Conservation (phyloP, 2,329 filamentous ascomycete genomes). For the Penicillium sp. region DNA sequence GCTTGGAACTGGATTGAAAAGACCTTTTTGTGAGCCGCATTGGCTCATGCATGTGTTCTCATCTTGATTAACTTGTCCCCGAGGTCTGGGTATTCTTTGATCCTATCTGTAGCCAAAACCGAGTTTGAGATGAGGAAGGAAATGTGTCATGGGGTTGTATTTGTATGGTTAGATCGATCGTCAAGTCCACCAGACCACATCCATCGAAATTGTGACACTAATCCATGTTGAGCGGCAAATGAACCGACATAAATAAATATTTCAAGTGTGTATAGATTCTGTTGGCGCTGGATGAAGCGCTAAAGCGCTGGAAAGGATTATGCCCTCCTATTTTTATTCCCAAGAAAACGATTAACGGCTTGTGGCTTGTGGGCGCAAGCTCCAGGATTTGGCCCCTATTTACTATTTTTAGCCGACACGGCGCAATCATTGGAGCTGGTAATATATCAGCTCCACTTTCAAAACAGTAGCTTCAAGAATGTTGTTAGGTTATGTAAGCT, state of each 20-base stretch:
- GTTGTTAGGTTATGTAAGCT: conserved; percentile 4
- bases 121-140: not conserved
- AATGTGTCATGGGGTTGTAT: not conserved
- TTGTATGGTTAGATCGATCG: not conserved
- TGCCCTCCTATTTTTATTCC: not conserved
- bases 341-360: not conserved
- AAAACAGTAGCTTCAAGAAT: conserved; percentile 6
- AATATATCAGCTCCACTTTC: conserved; percentile 6
- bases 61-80: not conserved
- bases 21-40: not conserved
- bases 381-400: not conserved
- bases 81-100: not conserved
- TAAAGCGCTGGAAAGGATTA: not conserved
- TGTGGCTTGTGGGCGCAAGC: conserved; percentile 2
- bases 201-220: not conserved
- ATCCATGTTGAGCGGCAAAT: not conserved
- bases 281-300: too few species aligned
- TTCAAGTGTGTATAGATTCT: not conserved
- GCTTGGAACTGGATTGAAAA: not conserved
- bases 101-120: not conserved
- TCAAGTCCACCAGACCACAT: not conserved
- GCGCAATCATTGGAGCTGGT: not conserved
- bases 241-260: not conserved
- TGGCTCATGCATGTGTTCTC: not conserved
- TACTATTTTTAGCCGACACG: conserved; percentile 9